Evolutionary conservation across 164 flowering plant species (phyloP), one percentile per base, ranked within the genome.

Genomic region (Magnolia sinica): DNA sequence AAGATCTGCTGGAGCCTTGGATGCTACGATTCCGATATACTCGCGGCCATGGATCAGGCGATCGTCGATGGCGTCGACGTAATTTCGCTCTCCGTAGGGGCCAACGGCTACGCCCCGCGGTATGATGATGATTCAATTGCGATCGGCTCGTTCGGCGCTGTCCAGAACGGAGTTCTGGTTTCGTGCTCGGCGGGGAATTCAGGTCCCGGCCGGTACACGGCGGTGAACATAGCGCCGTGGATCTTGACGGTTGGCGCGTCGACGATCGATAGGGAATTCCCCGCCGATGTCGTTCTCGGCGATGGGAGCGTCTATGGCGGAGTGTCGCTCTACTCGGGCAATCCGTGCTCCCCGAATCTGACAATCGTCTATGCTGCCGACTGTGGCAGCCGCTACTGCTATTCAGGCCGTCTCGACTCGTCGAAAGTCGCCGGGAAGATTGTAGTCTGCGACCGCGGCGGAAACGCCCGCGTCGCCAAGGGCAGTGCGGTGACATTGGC

Each of bases 171-270:
- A 0, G 79, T 95, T 19, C 71, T 91, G 6, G 94, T 93, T 20
- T 90, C 98, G 0, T 91, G 96, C 71, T 93, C 98, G 0, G 98
- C 96, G 0, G 98, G 98, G 6, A 93, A 95, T 66, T 90, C 94
- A 2, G 98, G 98, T 8, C 98, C 98, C 1, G 87, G 76, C 13
- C 82, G 85, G 0, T 85, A 64, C 79, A 91, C 98, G 0, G 94
- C 91, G 0, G 88, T 83, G 4, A 95, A 95, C 61, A 87, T 95
- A 6, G 97, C 98, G 1, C 98, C 98, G 0, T 95, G 98, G 98
- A 91, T 93, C 37, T 23, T 91, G n/a, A 93, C 98, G 0, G 96
- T 95, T 16, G 98, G 98, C 1, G 98, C 98, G 0, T 91, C 97
- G 0, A 90, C 98, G 0, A 83, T 95, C 29, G 98, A 95, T 58